Evolutionary conservation across 352 stramenopile species (phyloP).

Genomic region (Phytopythium montanum): DNA sequence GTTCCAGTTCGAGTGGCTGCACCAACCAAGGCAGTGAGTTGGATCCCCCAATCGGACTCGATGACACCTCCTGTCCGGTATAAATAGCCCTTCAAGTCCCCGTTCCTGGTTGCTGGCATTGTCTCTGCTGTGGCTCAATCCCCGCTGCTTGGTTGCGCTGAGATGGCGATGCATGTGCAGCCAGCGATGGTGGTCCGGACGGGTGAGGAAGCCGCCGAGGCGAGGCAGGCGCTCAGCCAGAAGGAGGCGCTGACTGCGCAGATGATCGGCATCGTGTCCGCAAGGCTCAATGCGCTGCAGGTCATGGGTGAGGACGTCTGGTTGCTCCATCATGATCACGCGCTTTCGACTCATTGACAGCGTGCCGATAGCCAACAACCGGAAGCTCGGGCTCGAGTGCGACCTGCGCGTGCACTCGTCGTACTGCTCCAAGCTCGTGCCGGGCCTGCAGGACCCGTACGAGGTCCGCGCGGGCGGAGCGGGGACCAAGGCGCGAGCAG

Average conservation of each 20-base stretch:
- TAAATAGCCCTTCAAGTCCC: too few relatives aligned
- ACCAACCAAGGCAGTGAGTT: too few relatives aligned
- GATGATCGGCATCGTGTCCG: constrained; percentile 81
- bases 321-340: background rate
- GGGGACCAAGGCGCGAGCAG: constrained; percentile 31
- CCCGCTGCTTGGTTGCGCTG: background rate
- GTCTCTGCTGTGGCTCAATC: background rate
- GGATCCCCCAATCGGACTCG: too few relatives aligned
- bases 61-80: too few relatives aligned
- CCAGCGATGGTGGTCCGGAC: background rate
- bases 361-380: constrained; percentile 38
- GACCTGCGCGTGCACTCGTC: constrained; percentile 68
- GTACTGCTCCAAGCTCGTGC: constrained; percentile 72
- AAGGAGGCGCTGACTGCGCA: constrained; percentile 75
- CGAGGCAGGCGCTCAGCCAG: constrained; percentile 63
- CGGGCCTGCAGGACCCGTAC: constrained; percentile 58
- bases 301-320: constrained; percentile 39
- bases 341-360: too few relatives aligned
- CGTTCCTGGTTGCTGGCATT: background rate
- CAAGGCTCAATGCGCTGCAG: constrained; percentile 58
- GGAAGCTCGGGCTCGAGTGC: constrained; percentile 69
- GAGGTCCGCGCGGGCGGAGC: constrained; percentile 33
- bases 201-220: constrained; percentile 13
- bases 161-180: background rate
- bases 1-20: constrained; percentile 34